Base-by-base conservation (phyloP, 139 green algal genomes). In the Chlorella sp. region DNA sequence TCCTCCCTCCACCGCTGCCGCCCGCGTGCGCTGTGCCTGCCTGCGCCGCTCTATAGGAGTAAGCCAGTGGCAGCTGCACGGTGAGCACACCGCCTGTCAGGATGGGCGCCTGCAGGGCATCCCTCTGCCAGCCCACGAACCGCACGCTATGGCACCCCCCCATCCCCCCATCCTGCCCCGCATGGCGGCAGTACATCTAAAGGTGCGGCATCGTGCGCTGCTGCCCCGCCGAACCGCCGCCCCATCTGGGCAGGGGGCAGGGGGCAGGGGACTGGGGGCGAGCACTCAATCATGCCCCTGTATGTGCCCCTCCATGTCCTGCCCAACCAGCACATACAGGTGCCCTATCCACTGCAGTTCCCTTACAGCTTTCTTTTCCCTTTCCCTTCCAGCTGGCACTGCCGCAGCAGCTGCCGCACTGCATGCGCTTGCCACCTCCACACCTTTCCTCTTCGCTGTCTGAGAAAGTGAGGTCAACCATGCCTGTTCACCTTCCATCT, bases 131-230 rank as follows among this genome's bases (percentile, higher is more conserved):
- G 30, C 5, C 73, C 12, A 1, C 48, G n/a, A 30, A 48, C 9
- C 73, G 73, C 73, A 80, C 34, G 34, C 32, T 34, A 7, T 80
- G 73, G 32, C 34, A 22, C 4, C 32, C 26, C 34, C 21, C 71
- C 89, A 61, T 21, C 36, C 87, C 32, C 83, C 96, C 39, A 18
- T 78, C 71, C 71, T 37, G 21, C 36, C 24, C n/a, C 39, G 28
- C 34, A 84, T 88, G 90, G 18, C 93, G 87, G 4, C n/a, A 73
- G 83, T 96, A 97, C 3, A 77, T 93, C 89, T 97, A 97, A 80
- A 97, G 97, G 91, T 98, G 96, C 2, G 95, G 96, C 95, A 97
- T 96, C 26, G 94, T 95, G 24, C 93, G 89, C 89, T 94, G 83
- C 30, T 95, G 91, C 1, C 75, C 75, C n/a, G 28, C 75, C 75